These are phyloP conservation scores for Nemania diffusa DNA, from an alignment of 2,329 filamentous ascomycete genomes.

Conservation along the genomic window DNA sequence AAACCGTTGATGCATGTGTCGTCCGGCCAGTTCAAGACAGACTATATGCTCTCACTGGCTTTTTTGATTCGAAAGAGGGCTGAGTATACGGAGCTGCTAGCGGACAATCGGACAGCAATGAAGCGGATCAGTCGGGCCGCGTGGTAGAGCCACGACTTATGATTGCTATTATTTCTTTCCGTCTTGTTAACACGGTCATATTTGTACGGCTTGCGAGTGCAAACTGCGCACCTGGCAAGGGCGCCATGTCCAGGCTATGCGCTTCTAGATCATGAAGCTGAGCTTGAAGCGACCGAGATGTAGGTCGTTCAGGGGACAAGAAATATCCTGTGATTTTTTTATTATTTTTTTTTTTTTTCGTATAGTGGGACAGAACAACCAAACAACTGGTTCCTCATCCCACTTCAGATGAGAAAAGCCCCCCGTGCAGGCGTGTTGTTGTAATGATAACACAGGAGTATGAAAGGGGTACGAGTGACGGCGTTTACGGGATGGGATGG, in stretches of 20 bases:
- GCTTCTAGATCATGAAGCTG: not conserved
- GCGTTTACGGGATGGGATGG: constrained; percentile 6
- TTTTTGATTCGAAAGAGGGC: constrained; percentile 57
- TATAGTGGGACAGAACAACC: not conserved
- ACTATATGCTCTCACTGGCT: constrained; percentile 56
- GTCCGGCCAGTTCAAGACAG: constrained; percentile 50
- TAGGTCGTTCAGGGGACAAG: not conserved
- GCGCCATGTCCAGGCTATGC: not conserved
- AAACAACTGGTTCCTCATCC: not conserved
- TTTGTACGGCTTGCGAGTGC: too few relatives aligned
- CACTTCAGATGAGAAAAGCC: not conserved
- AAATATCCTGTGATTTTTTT: not conserved
- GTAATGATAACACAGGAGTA: not conserved
- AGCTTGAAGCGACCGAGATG: not conserved
- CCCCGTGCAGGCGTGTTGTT: not conserved
- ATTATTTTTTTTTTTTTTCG: not conserved
- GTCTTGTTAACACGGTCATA: not conserved
- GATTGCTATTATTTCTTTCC: not conserved
- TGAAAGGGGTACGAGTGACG: not conserved
- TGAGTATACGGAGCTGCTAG: constrained; percentile 54
- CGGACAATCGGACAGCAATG: constrained; percentile 45
- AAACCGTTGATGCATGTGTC: constrained; percentile 55
- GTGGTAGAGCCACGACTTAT: constrained; percentile 36
- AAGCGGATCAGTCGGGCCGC: constrained; percentile 45
- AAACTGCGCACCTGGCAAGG: not conserved